These are phyloP conservation scores for Fusarium camptoceras DNA, from an alignment of 2,329 filamentous ascomycete species.

Conservation along the genomic window DNA sequence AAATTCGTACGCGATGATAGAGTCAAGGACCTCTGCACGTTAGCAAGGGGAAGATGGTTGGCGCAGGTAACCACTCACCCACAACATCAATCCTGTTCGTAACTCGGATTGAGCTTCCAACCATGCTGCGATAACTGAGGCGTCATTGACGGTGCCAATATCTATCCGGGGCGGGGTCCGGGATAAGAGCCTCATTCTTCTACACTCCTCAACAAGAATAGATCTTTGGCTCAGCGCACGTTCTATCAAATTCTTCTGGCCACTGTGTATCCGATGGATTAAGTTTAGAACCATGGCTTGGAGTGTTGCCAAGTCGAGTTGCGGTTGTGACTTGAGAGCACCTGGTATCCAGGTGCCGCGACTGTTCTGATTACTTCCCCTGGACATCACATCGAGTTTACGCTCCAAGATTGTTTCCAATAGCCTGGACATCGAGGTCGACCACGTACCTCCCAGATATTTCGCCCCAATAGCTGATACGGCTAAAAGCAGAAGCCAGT, in stretches of 20 bases:
- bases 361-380: neutral
- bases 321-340: neutral
- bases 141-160: neutral
- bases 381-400: neutral
- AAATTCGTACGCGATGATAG: conserved; percentile 17
- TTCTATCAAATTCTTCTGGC: neutral
- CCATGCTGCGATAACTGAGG: neutral
- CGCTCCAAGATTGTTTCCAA: neutral
- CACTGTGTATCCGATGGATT: conserved; percentile 10
- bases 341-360: conserved; percentile 4
- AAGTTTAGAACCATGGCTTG: conserved; percentile 14
- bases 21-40: conserved; percentile 15
- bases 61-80: conserved; percentile 3
- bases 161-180: neutral
- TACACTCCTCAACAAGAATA: conserved; percentile 7
- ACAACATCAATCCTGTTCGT: conserved; percentile 21
- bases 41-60: neutral
- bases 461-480: conserved; percentile 15
- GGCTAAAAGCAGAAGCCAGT: conserved; percentile 14
- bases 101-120: conserved; percentile 11
- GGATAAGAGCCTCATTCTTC: conserved; percentile 15
- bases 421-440: conserved; percentile 5
- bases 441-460: conserved; percentile 7
- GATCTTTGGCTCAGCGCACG: conserved; percentile 8
- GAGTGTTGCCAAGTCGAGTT: conserved; percentile 3